Evolutionary conservation across 2,329 filamentous ascomycete genomes (phyloP), one percentile per base, ranked within the genome.

Genomic region (Stachybotrys elegans): DNA sequence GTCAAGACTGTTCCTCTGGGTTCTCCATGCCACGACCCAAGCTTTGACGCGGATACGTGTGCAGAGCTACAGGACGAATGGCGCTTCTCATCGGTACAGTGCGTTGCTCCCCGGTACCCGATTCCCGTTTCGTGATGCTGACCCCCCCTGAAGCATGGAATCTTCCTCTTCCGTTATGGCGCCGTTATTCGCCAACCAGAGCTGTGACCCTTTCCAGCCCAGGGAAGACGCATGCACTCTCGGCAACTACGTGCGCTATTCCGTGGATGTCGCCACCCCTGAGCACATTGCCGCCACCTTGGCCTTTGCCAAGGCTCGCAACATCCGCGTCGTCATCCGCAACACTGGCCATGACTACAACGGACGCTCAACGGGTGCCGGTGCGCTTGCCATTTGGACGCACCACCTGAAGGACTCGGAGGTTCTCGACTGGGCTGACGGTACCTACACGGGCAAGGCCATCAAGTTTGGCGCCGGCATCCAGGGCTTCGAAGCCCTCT

Each of bases 301-400:
- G 36, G 50, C 48, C 34, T 65, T 65, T 34, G 62, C 59, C 13
- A 57, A 49, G 13, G 41, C 50, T 27, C 40, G 58, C 47, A 73
- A 75, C 52, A 60, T 77, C 34, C 73, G 74, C 3, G 57, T 78
- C n/a, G 67, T 76, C 34, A 62, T 78, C 42, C 75, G 58, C 42
- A 67, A 78, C 59, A 79, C 74, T 0, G 75, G 73, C 22, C 76
- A 79, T 51, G 73, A 77, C 22, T 51, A 51, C 29, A 48, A 66
- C 27, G 83, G 81, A 32, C 76, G 78, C 34, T 81, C 76, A 0
- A 80, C 79, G 0, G 83, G 82, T 9, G 62, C 61, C 14, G 66
- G 67, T 12, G 57, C 63, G 4, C 53, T 72, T 17, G 60, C 63
- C 11, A 55, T 71, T 41, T 69, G 67, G 63, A 71, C 65, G 2